Conservation (phyloP, 2,329 filamentous ascomycete species). For the Colletotrichum sp. region DNA sequence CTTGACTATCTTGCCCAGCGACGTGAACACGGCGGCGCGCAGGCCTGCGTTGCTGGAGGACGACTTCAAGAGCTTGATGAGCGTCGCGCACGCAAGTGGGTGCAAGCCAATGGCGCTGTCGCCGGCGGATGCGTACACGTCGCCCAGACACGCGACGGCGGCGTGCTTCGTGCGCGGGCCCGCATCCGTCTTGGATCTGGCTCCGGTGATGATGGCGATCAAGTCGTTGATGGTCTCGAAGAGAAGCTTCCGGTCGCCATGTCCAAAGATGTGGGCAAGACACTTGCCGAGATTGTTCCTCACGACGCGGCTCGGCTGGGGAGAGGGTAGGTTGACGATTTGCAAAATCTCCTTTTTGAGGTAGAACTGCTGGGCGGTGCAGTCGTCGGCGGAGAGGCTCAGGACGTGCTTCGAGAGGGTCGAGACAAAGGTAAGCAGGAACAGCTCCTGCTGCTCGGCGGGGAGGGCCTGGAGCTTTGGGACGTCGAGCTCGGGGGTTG, state of each 20-base stretch:
- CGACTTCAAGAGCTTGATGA: slow-evolving; percentile 81
- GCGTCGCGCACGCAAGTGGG: slow-evolving; percentile 71
- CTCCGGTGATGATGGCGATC: slow-evolving; percentile 71
- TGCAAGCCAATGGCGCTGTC: slow-evolving; percentile 91
- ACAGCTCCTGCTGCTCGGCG: slow-evolving; percentile 94
- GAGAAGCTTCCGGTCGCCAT: slow-evolving; percentile 88
- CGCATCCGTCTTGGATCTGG: slow-evolving; percentile 77
- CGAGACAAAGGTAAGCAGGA: slow-evolving; percentile 87
- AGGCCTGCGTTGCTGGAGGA: slow-evolving; percentile 82
- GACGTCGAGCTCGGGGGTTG: slow-evolving; percentile 83
- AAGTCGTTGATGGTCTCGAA: slow-evolving; percentile 96
- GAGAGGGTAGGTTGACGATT: slow-evolving; percentile 82
- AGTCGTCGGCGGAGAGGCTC: slow-evolving; percentile 75
- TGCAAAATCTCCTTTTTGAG: slow-evolving; percentile 95
- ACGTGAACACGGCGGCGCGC: slow-evolving; percentile 77
- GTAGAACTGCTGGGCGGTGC: slow-evolving; percentile 87
- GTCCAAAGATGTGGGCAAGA: slow-evolving; percentile 80
- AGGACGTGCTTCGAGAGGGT: slow-evolving; percentile 82
- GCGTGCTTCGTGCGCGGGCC: slow-evolving; percentile 85
- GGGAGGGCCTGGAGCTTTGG: slow-evolving; percentile 88
- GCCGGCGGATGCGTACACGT: slow-evolving; percentile 89
- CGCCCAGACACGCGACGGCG: slow-evolving; percentile 84
- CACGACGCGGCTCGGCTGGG: slow-evolving; percentile 85
- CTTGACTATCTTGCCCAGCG: slow-evolving; percentile 76
- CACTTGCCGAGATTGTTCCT: slow-evolving; percentile 88